Evolutionary conservation across 192 early-diverging fungal genomes (phyloP).

Genomic region (Backusella australiensis): DNA sequence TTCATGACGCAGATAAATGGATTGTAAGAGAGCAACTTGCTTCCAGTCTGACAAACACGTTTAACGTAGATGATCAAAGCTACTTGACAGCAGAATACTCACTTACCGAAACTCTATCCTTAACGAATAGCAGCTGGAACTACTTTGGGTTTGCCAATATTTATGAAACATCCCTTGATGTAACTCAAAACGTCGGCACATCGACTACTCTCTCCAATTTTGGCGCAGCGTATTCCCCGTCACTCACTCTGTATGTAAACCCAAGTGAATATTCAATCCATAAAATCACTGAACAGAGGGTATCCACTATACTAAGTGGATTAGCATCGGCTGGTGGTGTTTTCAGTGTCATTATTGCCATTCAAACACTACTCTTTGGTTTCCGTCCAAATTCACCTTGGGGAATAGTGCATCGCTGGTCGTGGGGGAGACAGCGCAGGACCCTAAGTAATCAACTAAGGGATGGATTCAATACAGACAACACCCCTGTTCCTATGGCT

Average conservation of each 20-base stretch:
- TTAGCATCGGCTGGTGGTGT: too few species aligned
- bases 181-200: neutral
- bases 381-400: too few species aligned
- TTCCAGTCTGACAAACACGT: too few species aligned
- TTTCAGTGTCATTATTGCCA: too few species aligned
- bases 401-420: slow-evolving; percentile 5
- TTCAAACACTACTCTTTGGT: too few species aligned
- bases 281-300: neutral
- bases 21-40: too few species aligned
- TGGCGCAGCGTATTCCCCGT: neutral
- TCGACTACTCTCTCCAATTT: neutral
- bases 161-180: neutral
- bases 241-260: neutral
- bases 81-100: too few species aligned
- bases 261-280: neutral
- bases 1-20: too few species aligned
- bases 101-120: neutral
- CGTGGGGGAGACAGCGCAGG: slow-evolving; percentile 1
- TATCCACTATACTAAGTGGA: too few species aligned
- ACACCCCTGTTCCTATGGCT: slow-evolving; percentile 12
- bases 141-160: neutral
- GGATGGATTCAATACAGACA: neutral
- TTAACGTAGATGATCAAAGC: too few species aligned
- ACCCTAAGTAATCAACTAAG: neutral
- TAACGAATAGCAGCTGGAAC: slow-evolving; percentile 14